Evolutionary conservation across 2,329 filamentous ascomycete species (phyloP).

Genomic region (Endoconidiophora polonica): DNA sequence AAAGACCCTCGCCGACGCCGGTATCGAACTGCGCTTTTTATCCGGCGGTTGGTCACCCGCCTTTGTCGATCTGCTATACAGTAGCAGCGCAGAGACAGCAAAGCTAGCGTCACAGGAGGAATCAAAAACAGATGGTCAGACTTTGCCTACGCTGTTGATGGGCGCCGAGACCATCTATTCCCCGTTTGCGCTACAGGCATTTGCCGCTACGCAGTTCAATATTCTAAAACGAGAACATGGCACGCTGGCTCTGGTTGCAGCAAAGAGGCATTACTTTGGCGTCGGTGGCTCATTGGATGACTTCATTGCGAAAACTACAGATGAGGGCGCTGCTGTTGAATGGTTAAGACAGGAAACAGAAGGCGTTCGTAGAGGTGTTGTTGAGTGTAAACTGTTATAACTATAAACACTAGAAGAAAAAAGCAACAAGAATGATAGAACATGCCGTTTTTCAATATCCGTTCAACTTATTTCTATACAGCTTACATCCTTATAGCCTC

Average conservation of each 20-base stretch:
- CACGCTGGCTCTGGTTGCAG: conserved; percentile 50
- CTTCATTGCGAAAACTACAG: conserved; percentile 39
- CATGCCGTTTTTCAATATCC: background rate
- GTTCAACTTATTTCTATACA: too few species aligned
- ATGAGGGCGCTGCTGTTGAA: conserved; percentile 31
- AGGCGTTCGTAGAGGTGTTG: conserved; percentile 44
- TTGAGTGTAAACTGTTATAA: conserved; percentile 26
- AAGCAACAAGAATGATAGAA: background rate
- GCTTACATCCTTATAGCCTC: too few species aligned
- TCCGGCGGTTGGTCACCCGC: conserved; percentile 58
- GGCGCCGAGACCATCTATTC: conserved; percentile 76
- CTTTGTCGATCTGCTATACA: conserved; percentile 43
- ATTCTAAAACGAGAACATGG: conserved; percentile 31
- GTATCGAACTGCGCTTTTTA: conserved; percentile 46
- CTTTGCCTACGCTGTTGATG: conserved; percentile 36
- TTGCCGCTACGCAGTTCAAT: conserved; percentile 47
- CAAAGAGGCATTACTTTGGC: conserved; percentile 71
- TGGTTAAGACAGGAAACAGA: conserved; percentile 41
- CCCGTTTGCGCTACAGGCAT: conserved; percentile 50
- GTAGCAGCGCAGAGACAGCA: conserved; percentile 4
- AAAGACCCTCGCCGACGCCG: conserved; percentile 29
- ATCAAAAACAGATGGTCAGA: background rate
- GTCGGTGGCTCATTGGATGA: conserved; percentile 70
- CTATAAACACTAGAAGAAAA: background rate
- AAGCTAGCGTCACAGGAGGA: conserved; percentile 2